Conservation (phyloP, 2,329 filamentous ascomycete genomes). For the Fusarium annulatum region DNA sequence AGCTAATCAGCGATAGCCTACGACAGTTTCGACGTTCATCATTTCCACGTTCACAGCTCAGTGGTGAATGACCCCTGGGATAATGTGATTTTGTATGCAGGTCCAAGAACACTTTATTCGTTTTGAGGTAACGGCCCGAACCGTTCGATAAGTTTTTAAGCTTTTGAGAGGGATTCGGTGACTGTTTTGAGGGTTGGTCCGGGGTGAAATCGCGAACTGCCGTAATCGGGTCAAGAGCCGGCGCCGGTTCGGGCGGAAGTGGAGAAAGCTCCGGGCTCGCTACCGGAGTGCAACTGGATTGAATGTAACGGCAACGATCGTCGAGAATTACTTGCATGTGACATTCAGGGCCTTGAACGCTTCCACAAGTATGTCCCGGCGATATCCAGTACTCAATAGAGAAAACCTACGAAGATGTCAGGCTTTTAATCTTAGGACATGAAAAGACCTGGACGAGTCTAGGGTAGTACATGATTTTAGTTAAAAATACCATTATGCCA, state of each 20-base stretch:
- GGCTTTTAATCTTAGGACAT: background rate
- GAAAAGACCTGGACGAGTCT: accelerated
- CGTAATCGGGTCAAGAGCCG: constrained; percentile 29
- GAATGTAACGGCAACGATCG: background rate
- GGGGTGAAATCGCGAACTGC: constrained; percentile 20
- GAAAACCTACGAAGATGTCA: background rate
- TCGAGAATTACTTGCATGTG: background rate
- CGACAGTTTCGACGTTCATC: background rate
- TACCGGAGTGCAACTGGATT: background rate
- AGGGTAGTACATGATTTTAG: background rate
- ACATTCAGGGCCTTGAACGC: constrained; percentile 55
- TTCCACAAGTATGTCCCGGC: constrained; percentile 63
- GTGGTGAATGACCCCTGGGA: constrained; percentile 18
- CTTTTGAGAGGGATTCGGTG: constrained; percentile 13
- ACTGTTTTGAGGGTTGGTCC: constrained; percentile 13
- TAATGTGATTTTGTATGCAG: constrained; percentile 4
- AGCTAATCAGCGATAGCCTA: constrained; percentile 18
- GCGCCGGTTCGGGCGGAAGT: constrained; percentile 23
- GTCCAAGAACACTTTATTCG: constrained; percentile 7
- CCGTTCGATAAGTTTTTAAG: constrained; percentile 5
- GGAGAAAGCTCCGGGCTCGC: constrained; percentile 6
- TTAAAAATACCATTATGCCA: too few species aligned
- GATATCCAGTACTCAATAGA: constrained; percentile 57
- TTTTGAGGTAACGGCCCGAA: constrained; percentile 32
- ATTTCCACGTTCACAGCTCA: constrained; percentile 31